A percentile compares a stretch with the other conserved stretches of the same genome.
These are phyloP conservation scores for Trifolium dubium DNA, from an alignment of 306 rosid species.

Conservation along the genomic window DNA sequence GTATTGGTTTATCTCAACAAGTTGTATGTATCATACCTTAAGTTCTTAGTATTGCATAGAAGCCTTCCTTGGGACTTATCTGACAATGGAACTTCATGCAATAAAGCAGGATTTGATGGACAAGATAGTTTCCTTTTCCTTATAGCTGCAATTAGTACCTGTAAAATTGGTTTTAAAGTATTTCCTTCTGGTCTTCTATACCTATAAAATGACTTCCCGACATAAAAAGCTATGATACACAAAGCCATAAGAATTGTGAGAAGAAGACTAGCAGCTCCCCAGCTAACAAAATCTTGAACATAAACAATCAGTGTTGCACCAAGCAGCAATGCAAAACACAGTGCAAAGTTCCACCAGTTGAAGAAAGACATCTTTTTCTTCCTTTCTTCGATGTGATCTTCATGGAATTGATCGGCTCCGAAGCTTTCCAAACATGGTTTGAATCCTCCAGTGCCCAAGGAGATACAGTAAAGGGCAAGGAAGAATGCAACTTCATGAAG, in stretches of 20 bases:
- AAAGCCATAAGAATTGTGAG: slow-evolving; percentile 48
- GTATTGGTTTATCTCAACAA: background rate
- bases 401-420: slow-evolving; percentile 66
- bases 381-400: slow-evolving; percentile 48
- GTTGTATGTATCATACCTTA: slow-evolving; percentile 41
- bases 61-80: slow-evolving; percentile 42
- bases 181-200: slow-evolving; percentile 50
- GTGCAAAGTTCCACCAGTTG: slow-evolving; percentile 57
- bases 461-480: slow-evolving; percentile 53
- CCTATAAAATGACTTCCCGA: slow-evolving; percentile 52
- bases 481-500: slow-evolving; percentile 57
- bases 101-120: slow-evolving; percentile 44
- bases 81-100: slow-evolving; percentile 49
- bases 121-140: slow-evolving; percentile 49
- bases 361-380: slow-evolving; percentile 60
- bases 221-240: slow-evolving; percentile 42
- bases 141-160: slow-evolving; percentile 54
- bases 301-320: slow-evolving; percentile 53
- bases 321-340: slow-evolving; percentile 46
- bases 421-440: slow-evolving; percentile 60
- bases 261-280: slow-evolving; percentile 53
- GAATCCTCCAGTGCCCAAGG: slow-evolving; percentile 58
- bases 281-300: slow-evolving; percentile 48
- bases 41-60: slow-evolving; percentile 47
- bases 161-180: slow-evolving; percentile 48